Base-by-base conservation (phyloP, 1,284 basidiomycete genomes). In the Cutaneotrichosporon sp. region DNA sequence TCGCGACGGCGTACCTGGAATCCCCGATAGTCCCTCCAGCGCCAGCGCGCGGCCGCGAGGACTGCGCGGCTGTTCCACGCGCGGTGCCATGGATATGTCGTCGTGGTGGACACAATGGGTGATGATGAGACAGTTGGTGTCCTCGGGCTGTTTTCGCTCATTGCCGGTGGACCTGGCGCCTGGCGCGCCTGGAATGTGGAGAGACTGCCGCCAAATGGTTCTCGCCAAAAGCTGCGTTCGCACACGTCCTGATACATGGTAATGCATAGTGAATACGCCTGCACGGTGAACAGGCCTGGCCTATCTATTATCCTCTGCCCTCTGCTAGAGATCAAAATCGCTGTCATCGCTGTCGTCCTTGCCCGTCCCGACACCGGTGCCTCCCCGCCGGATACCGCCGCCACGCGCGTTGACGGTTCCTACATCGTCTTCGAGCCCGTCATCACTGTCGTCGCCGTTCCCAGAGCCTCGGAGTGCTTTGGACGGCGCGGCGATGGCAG, bases 301-400 rank as follows among this genome's bases (percentile, higher is more conserved):
- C n/a, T n/a, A n/a, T n/a, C n/a, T n/a, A n/a, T n/a, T n/a, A n/a
- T 30, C 26, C 7, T 30, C 26, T 30, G 26, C 10, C 5, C 26
- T 10, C 26, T 10, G 26, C 49, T 55, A 75, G 60, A 76, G 46
- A 51, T 76, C 74, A 57, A 72, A 76, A 50, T 66, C 70, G 51
- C 67, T 66, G 45, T 59, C 58, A 37, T 62, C 56, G 38, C 63
- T 64, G 23, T 68, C 64, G 15, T 54, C 63, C 33, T 58, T 37
- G 23, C 61, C 46, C 34, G 35, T 20, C 40, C 48, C 46, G 20
- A 15, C 23, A 58, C 63, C n/a, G 56, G 18, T 10, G 9, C 72
- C 68, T 12, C 59, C 66, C 8, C 26, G 55, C 17, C 69, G 55
- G 51, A 69, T 60, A 12, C 66, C 64, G 0, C 69, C 67, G 14